Conservation (phyloP, 2,329 filamentous ascomycete genomes). For the Xylaria sp. region DNA sequence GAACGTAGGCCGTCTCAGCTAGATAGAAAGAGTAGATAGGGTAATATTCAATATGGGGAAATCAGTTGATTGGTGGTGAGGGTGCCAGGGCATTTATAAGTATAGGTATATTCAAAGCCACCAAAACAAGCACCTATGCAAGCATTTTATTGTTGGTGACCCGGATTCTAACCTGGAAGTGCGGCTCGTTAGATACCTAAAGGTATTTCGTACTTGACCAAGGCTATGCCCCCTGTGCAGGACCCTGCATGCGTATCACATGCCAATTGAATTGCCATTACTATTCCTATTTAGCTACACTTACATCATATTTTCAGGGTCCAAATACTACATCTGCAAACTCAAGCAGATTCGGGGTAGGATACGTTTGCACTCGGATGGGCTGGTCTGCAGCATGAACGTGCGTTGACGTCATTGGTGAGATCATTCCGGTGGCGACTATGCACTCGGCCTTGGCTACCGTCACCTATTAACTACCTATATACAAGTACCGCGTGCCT, state of each 20-base stretch:
- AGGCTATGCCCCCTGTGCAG: not conserved
- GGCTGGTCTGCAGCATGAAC: conserved; percentile 9
- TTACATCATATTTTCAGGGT: not conserved
- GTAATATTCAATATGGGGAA: too few species aligned
- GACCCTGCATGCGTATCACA: not conserved
- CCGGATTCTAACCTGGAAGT: too few species aligned
- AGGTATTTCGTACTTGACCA: not conserved
- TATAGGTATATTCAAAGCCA: too few species aligned
- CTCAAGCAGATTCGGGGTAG: too few species aligned
- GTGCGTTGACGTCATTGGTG: conserved; percentile 34
- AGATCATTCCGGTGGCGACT: conserved; percentile 29
- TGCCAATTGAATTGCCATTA: not conserved
- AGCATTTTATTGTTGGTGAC: too few species aligned
- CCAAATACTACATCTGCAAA: not conserved
- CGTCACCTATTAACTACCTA: not conserved
- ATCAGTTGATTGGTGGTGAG: too few species aligned
- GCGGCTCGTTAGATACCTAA: not conserved
- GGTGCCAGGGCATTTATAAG: too few species aligned
- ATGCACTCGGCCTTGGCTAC: not conserved
- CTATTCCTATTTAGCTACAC: not conserved
- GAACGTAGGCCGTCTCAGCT: too few species aligned
- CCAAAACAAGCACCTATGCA: too few species aligned
- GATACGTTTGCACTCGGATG: too few species aligned
- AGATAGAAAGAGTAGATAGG: too few species aligned
- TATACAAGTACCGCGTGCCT: not conserved